A percentile compares a stretch with the other conserved stretches of the same genome.
Conservation (phyloP, 1,284 basidiomycete genomes). For the Tausonia pullulans region DNA sequence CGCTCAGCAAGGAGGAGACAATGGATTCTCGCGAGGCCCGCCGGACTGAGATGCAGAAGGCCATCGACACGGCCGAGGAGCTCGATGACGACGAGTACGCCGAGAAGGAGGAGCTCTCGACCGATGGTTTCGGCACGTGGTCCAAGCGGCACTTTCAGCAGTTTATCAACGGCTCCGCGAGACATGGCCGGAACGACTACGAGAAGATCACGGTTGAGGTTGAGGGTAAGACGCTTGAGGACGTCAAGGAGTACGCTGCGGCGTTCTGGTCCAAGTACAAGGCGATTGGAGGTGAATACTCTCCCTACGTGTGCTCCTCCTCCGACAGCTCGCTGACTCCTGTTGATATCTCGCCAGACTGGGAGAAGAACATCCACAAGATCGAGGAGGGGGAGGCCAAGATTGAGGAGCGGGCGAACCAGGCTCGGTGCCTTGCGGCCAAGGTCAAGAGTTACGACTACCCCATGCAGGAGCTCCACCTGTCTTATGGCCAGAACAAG, state of each 20-base stretch:
- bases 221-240: constrained; percentile 69
- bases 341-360: constrained; percentile 44
- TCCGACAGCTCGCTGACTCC: neutral
- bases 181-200: constrained; percentile 69
- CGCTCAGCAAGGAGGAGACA: constrained; percentile 59
- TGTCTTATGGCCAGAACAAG: constrained; percentile 88
- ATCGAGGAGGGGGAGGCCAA: constrained; percentile 42
- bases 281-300: constrained; percentile 59
- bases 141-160: constrained; percentile 86
- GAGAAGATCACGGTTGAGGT: constrained; percentile 75
- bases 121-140: constrained; percentile 79
- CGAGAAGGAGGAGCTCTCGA: constrained; percentile 66
- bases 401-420: constrained; percentile 67
- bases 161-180: constrained; percentile 74
- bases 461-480: constrained; percentile 89
- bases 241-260: constrained; percentile 67
- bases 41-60: constrained; percentile 65
- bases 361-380: constrained; percentile 54
- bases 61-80: constrained; percentile 76
- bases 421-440: constrained; percentile 44
- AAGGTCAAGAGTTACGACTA: constrained; percentile 72
- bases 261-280: constrained; percentile 87
- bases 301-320: neutral
- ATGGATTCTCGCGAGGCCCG: constrained; percentile 79
- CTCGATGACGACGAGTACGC: constrained; percentile 73